phyloP scores from a whole-genome alignment of 495 filamentous ascomycete species.

The Xylaria bambusicola region DNA sequence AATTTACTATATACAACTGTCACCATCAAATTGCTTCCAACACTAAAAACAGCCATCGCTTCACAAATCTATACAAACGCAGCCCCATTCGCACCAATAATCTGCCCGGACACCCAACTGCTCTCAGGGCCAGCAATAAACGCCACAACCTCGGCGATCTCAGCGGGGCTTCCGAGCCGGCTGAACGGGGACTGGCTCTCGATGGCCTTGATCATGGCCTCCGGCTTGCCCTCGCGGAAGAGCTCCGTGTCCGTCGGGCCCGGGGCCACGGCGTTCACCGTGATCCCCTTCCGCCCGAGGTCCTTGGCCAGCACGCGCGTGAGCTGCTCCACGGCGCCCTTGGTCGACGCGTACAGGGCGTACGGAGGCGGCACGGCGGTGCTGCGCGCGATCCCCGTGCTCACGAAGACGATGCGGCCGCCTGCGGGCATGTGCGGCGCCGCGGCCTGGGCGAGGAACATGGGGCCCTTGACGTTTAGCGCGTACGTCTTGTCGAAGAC shows the following conservation, averaged over 20 bases:
- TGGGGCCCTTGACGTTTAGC: constrained; percentile 68
- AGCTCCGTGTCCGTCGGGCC: constrained; percentile 66
- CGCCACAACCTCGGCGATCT: constrained; percentile 59
- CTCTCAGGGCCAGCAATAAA: constrained; percentile 55
- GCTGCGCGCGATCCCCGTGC: constrained; percentile 49
- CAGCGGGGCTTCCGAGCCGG: constrained; percentile 59
- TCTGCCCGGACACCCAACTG: constrained; percentile 65
- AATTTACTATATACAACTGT: not conserved
- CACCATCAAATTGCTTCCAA: no score
- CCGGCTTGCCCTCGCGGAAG: constrained; percentile 61
- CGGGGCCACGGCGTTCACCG: constrained; percentile 65
- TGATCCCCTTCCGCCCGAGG: constrained; percentile 58
- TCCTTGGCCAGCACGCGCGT: constrained; percentile 63
- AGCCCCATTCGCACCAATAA: constrained; percentile 62
- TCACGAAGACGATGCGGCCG: constrained; percentile 62
- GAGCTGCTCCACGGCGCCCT: constrained; percentile 72
- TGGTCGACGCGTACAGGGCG: constrained; percentile 60
- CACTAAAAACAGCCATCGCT: no score
- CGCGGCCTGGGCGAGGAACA: constrained; percentile 64
- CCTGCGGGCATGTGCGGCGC: constrained; percentile 58
- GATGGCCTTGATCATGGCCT: constrained; percentile 56
- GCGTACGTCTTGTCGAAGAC: constrained; percentile 56
- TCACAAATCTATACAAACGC: constrained; percentile 31
- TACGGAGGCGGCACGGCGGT: constrained; percentile 54
- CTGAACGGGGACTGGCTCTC: constrained; percentile 54